phyloP scores from a whole-genome alignment of 176 grass and related monocot genomes.

The Hsuehochloa calcarea region DNA sequence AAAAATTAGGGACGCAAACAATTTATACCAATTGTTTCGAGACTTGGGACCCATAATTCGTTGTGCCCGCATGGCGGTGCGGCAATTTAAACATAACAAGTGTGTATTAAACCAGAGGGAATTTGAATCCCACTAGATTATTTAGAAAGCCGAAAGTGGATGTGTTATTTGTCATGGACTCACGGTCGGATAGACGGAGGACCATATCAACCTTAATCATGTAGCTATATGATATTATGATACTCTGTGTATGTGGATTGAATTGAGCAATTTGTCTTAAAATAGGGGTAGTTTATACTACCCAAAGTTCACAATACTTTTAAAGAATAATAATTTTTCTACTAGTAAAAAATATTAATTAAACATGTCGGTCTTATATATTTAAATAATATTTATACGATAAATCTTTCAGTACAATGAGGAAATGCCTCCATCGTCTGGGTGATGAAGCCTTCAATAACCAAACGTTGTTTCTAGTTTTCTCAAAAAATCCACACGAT shows the following conservation, averaged over 20 bases:
- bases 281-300: neutral
- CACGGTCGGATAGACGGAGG: neutral
- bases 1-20: neutral
- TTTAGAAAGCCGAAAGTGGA: constrained; percentile 32
- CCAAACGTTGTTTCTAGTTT: neutral
- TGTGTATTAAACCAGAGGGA: too few species aligned
- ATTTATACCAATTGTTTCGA: too few species aligned
- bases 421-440: neutral
- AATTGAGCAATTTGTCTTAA: neutral
- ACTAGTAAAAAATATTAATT: neutral
- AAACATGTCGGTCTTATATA: neutral
- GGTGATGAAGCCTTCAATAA: neutral
- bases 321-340: too few species aligned
- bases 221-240: neutral
- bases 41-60: too few species aligned
- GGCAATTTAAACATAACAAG: neutral
- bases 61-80: neutral
- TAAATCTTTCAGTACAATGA: neutral
- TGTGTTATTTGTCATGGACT: neutral
- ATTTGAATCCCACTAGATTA: neutral
- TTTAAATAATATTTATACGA: neutral
- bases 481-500: neutral
- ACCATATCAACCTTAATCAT: neutral
- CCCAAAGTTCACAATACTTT: neutral
- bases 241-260: neutral